phyloP scores from a whole-genome alignment of 768 basidiomycete genomes.

The Auricularia auricula-judae region DNA sequence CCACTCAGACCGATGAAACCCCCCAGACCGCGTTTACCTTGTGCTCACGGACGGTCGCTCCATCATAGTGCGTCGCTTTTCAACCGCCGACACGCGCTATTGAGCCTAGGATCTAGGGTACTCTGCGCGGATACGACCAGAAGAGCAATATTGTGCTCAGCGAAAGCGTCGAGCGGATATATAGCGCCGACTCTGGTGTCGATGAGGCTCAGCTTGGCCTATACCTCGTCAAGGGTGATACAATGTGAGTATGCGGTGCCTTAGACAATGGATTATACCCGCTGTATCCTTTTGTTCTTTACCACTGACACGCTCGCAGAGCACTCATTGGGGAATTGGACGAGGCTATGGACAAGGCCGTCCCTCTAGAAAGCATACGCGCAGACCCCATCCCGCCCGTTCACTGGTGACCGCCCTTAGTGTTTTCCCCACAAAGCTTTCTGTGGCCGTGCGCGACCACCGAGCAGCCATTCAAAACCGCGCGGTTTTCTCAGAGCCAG shows the following conservation, averaged over 20 bases:
- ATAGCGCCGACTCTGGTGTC: conserved; percentile 81
- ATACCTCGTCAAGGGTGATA: conserved; percentile 96
- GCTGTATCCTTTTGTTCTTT: neutral
- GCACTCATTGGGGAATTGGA: conserved; percentile 81
- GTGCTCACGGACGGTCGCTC: conserved; percentile 79
- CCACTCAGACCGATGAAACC: conserved; percentile 40
- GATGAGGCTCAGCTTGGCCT: conserved; percentile 91
- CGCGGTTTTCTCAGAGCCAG: neutral
- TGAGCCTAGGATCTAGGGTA: conserved; percentile 42
- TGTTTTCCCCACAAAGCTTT: neutral
- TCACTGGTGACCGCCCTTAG: neutral
- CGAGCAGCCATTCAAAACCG: too few relatives aligned
- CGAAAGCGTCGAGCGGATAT: conserved; percentile 88
- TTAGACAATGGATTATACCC: too few relatives aligned
- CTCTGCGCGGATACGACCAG: conserved; percentile 86
- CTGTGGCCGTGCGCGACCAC: too few relatives aligned
- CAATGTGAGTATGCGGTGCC: conserved; percentile 59
- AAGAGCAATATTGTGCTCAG: conserved; percentile 94
- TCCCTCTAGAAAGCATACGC: conserved; percentile 65
- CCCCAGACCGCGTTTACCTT: conserved; percentile 75
- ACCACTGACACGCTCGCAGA: conserved; percentile 23
- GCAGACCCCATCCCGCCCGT: conserved; percentile 26
- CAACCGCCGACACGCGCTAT: neutral
- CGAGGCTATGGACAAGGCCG: conserved; percentile 62
- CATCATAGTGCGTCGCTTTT: neutral